These are phyloP conservation scores for Phytophthora pinifolia DNA, from an alignment of 352 stramenopile genomes.

Conservation along the genomic window DNA sequence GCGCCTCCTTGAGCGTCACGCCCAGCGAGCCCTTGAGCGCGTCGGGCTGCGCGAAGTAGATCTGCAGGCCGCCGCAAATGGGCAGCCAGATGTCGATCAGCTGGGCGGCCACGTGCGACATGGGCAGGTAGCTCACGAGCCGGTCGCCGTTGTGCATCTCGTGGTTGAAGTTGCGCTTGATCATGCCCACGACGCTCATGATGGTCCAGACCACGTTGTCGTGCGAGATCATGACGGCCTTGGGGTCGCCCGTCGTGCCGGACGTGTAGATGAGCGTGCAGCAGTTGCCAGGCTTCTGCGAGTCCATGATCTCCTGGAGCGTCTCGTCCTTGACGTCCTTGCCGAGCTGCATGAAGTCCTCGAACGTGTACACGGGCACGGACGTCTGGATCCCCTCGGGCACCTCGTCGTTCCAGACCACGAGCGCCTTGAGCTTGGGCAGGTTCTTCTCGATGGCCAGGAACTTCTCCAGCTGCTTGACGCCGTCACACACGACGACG, in stretches of 20 bases:
- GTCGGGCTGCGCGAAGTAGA: conserved; percentile 90
- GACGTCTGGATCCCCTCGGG: conserved; percentile 63
- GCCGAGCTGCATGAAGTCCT: conserved; percentile 80
- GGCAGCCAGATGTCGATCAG: conserved; percentile 88
- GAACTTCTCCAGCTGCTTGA: conserved; percentile 95
- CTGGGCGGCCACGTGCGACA: conserved; percentile 89
- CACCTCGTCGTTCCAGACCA: conserved; percentile 90
- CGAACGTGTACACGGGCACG: conserved; percentile 77
- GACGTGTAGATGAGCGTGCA: conserved; percentile 95
- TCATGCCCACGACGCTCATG: conserved; percentile 55
- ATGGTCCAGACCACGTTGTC: conserved; percentile 93
- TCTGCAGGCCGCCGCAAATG: conserved; percentile 56
- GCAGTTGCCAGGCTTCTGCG: conserved; percentile 84
- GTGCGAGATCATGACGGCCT: conserved; percentile 96
- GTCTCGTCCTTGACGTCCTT: conserved; percentile 60
- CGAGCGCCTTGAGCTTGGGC: conserved; percentile 92
- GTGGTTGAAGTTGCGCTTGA: conserved; percentile 59
- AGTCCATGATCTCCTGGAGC: conserved; percentile 73
- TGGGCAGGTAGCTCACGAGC: conserved; percentile 87
- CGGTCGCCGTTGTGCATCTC: conserved; percentile 67
- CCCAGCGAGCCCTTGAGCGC: conserved; percentile 89
- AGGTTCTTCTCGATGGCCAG: conserved; percentile 84
- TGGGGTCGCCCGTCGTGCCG: conserved; percentile 94
- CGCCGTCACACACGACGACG: conserved; percentile 92
- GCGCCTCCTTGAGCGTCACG: conserved; percentile 83